Conservation (phyloP, 2,329 filamentous ascomycete species). For the Elsinoe fawcettii region DNA sequence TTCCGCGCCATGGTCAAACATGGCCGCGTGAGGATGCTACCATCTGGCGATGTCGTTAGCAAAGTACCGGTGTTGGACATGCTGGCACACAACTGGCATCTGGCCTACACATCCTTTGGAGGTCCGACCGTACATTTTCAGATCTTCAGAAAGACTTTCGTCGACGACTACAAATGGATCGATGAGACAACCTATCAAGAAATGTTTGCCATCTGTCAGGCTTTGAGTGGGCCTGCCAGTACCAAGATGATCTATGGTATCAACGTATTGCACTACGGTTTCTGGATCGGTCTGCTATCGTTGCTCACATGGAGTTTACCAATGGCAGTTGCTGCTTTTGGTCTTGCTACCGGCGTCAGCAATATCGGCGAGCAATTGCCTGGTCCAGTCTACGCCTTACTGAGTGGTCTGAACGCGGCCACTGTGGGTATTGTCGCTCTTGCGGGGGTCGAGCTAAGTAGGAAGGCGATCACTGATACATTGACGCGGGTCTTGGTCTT, state of each 20-base stretch:
- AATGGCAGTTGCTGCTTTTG: slow-evolving; percentile 63
- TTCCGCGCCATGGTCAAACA: too few relatives aligned
- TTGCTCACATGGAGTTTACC: slow-evolving; percentile 45
- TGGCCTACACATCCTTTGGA: slow-evolving; percentile 59
- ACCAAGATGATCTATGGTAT: slow-evolving; percentile 68
- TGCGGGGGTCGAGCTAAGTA: slow-evolving; percentile 56
- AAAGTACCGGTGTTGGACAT: too few relatives aligned
- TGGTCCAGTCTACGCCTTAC: slow-evolving; percentile 55
- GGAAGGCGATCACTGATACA: slow-evolving; percentile 31
- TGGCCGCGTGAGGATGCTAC: too few relatives aligned
- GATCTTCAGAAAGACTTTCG: slow-evolving; percentile 57
- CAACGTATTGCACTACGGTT: slow-evolving; percentile 55
- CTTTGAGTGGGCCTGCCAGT: slow-evolving; percentile 57
- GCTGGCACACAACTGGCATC: slow-evolving; percentile 46
- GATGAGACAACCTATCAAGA: too few relatives aligned
- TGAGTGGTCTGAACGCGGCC: slow-evolving; percentile 64
- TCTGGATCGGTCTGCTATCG: too few relatives aligned
- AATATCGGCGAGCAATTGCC: slow-evolving; percentile 54
- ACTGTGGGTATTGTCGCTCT: slow-evolving; percentile 65
- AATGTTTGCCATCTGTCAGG: slow-evolving; percentile 63
- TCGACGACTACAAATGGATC: too few relatives aligned
- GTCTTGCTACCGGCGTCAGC: slow-evolving; percentile 56
- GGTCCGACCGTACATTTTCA: slow-evolving; percentile 64
- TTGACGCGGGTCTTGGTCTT: slow-evolving; percentile 44
- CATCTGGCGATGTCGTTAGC: too few relatives aligned